phyloP scores from a whole-genome alignment of 1,139 yeast genomes.

The Hanseniaspora sp. region DNA sequence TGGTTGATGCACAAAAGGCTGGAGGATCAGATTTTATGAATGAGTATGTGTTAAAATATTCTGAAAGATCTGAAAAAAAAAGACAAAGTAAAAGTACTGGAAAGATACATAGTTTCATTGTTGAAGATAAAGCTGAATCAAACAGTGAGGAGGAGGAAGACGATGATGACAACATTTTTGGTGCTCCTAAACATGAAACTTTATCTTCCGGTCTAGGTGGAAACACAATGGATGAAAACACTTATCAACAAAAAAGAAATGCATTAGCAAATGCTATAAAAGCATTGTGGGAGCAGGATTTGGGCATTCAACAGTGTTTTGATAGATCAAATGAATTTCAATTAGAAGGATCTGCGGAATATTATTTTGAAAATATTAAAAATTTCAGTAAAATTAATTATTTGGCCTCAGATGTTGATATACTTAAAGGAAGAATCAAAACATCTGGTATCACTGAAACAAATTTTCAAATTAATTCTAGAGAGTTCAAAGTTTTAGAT shows the following conservation, averaged over 20 bases:
- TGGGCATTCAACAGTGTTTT: conserved; percentile 54
- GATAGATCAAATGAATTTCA: conserved; percentile 65
- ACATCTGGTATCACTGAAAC: conserved; percentile 95
- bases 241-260: conserved; percentile 25
- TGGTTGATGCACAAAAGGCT: conserved; percentile 55
- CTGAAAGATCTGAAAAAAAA: conserved; percentile 42
- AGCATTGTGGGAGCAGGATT: conserved; percentile 56
- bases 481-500: conserved; percentile 68
- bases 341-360: conserved; percentile 66
- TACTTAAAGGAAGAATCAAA: conserved; percentile 79
- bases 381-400: conserved; percentile 57
- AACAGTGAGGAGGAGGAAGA: conserved; percentile 2
- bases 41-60: conserved; percentile 54
- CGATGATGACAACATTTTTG: conserved; percentile 3
- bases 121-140: conserved; percentile 21
- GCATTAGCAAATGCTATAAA: conserved; percentile 60
- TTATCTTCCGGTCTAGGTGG: conserved; percentile 24
- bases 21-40: conserved; percentile 55
- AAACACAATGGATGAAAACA: conserved; percentile 23
- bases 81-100: conserved; percentile 50
- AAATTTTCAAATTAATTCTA: conserved; percentile 54
- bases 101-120: conserved; percentile 38
- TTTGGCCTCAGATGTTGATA: conserved; percentile 68
- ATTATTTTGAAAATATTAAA: conserved; percentile 59
- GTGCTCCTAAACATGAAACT: conserved; percentile 27